A percentile compares a stretch with the other conserved stretches of the same genome.
These are phyloP conservation scores for Striga asiatica DNA, from an alignment of 257 asterid genomes.

Conservation along the genomic window DNA sequence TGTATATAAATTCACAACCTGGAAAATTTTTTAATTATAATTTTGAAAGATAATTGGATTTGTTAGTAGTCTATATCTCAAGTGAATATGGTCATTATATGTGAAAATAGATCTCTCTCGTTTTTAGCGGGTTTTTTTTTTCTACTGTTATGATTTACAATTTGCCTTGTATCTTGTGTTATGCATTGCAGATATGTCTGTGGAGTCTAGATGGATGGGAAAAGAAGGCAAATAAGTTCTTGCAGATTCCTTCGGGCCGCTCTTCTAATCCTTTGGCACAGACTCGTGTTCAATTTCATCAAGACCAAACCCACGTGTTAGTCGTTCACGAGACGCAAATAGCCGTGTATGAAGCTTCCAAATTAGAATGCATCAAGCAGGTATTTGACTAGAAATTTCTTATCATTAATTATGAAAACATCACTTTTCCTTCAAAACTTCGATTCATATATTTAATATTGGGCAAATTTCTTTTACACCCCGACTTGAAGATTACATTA, in stretches of 20 bases:
- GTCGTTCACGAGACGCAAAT: slow-evolving; percentile 48
- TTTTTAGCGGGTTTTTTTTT: not conserved
- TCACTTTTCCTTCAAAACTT: too few species aligned
- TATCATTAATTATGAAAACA: too few species aligned
- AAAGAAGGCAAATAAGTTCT: slow-evolving; percentile 30
- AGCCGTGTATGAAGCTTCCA: slow-evolving; percentile 45
- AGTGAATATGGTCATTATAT: not conserved
- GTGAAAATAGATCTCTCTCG: not conserved
- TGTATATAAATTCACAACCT: too few species aligned
- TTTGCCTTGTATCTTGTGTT: slow-evolving; percentile 5
- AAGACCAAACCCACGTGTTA: slow-evolving; percentile 50
- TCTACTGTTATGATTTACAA: not conserved
- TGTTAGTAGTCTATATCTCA: not conserved
- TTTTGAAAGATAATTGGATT: not conserved
- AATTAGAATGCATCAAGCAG: slow-evolving; percentile 48
- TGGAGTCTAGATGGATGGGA: slow-evolving; percentile 63
- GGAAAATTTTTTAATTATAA: too few species aligned
- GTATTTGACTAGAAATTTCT: slow-evolving; percentile 24
- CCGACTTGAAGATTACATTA: too few species aligned
- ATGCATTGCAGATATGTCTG: slow-evolving; percentile 39
- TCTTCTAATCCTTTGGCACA: slow-evolving; percentile 31
- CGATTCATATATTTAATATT: too few species aligned
- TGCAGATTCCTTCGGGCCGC: slow-evolving; percentile 35
- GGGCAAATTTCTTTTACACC: too few species aligned
- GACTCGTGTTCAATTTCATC: slow-evolving; percentile 56